phyloP scores from a whole-genome alignment of 23 red algal genomes.

The Pyropia yezoensis region DNA sequence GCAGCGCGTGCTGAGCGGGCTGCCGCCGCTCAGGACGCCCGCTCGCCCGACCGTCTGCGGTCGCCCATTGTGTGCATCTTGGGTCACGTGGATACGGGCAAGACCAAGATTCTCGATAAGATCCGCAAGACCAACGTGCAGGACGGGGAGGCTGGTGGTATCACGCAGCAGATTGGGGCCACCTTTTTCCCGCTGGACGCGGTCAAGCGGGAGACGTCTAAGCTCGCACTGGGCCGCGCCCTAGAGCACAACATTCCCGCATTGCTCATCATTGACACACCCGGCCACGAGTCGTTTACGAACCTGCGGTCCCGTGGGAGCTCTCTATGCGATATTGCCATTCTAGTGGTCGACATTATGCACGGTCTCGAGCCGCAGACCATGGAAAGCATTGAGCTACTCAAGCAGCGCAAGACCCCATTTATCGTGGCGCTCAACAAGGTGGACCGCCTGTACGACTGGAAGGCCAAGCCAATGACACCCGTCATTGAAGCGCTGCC shows the following conservation, averaged over 20 bases:
- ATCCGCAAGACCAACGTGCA: constrained; percentile 95
- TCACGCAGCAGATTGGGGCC: constrained; percentile 99
- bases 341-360: constrained; percentile 98
- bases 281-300: constrained; percentile 97
- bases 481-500: constrained; percentile 41
- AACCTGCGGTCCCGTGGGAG: constrained; percentile 94
- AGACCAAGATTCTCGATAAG: constrained; percentile 97
- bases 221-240: constrained; percentile 49
- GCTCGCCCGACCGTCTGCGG: constrained; percentile 57
- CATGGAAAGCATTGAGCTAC: constrained; percentile 83
- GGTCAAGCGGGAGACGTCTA: constrained; percentile 73
- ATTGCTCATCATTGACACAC: constrained; percentile 97
- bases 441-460: constrained; percentile 96
- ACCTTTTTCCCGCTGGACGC: constrained; percentile 97
- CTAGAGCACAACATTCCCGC: constrained; percentile 79
- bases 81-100: constrained; percentile 98
- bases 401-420: constrained; percentile 89
- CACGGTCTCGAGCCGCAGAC: constrained; percentile 97
- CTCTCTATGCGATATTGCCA: constrained; percentile 99
- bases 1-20: constrained; percentile 17
- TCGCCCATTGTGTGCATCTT: constrained; percentile 97
- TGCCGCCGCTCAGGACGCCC: constrained; percentile 8
- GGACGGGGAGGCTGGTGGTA: constrained; percentile 96
- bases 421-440: constrained; percentile 99
- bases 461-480: constrained; percentile 59